These are phyloP conservation scores for Nakazawaea holstii DNA, from an alignment of 805 yeast genomes.

Conservation along the genomic window DNA sequence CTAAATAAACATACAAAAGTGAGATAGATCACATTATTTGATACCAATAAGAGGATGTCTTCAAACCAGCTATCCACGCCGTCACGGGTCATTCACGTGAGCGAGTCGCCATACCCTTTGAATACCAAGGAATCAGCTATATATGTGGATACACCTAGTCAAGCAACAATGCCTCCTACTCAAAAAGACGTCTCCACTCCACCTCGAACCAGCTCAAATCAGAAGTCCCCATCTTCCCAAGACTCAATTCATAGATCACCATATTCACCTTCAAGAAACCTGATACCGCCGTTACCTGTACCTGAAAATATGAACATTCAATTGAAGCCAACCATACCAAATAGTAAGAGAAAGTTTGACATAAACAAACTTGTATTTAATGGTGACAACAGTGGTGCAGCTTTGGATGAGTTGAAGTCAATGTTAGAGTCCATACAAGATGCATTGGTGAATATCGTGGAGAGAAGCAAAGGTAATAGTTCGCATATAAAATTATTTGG, in stretches of 20 bases:
- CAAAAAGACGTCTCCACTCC: not conserved
- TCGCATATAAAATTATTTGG: constrained; percentile 8
- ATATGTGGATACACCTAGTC: constrained; percentile 1
- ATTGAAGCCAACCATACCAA: constrained; percentile 10
- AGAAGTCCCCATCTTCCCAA: not conserved
- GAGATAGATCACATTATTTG: not conserved
- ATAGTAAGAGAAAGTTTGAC: constrained; percentile 10
- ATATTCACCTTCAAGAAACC: constrained; percentile 7
- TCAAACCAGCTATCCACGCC: not conserved
- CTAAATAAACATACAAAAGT: not conserved
- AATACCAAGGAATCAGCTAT: not conserved
- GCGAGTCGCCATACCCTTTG: not conserved
- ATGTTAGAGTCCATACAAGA: constrained; percentile 11
- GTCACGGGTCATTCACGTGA: not conserved
- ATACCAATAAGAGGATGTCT: not conserved
- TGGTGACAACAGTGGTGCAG: not conserved
- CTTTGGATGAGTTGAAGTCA: constrained; percentile 10
- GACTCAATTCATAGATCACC: constrained; percentile 1
- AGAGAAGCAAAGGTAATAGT: constrained; percentile 9
- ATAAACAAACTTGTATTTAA: constrained; percentile 8
- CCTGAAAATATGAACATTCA: constrained; percentile 11
- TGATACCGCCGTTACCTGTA: constrained; percentile 11
- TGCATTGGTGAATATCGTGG: constrained; percentile 10
- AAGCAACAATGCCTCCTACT: not conserved
- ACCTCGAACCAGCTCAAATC: not conserved